phyloP scores from a whole-genome alignment of 371 early-diverging fungal genomes.

The Polyrhizophydium stewartii region DNA sequence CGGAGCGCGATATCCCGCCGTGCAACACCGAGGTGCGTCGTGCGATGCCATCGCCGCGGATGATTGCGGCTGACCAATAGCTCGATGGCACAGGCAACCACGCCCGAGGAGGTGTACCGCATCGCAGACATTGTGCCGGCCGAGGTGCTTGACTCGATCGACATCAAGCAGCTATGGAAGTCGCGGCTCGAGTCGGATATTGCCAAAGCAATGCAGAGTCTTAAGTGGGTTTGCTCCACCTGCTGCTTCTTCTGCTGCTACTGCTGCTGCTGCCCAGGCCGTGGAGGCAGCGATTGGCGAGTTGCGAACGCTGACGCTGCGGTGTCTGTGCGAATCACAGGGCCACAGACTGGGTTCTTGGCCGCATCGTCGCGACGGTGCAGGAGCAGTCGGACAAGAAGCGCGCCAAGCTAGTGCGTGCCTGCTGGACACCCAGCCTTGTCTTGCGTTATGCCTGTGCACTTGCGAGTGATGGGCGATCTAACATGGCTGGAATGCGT shows the following conservation, averaged over 20 bases:
- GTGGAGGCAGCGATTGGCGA: no score
- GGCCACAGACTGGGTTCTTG: slow-evolving; percentile 9
- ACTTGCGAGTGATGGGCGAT: background rate
- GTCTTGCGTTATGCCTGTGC: background rate
- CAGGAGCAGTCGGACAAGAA: background rate
- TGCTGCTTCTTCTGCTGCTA: background rate
- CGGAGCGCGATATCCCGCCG: slow-evolving; percentile 67
- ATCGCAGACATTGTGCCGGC: slow-evolving; percentile 61
- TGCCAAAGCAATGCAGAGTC: slow-evolving; percentile 5
- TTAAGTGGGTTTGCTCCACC: slow-evolving; percentile 7
- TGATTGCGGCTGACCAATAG: no score
- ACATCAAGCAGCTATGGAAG: slow-evolving; percentile 51
- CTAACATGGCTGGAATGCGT: background rate
- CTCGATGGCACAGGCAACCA: no score
- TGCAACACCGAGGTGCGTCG: slow-evolving; percentile 47
- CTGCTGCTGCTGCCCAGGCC: no score
- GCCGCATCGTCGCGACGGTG: slow-evolving; percentile 10
- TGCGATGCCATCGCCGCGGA: no score
- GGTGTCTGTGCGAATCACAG: no score
- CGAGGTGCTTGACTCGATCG: slow-evolving; percentile 55
- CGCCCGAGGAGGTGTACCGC: slow-evolving; percentile 71
- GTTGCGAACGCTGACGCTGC: background rate
- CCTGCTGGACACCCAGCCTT: background rate
- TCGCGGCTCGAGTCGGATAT: slow-evolving; percentile 17
- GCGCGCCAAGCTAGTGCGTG: background rate